A percentile compares a stretch with the other conserved stretches of the same genome.
These are phyloP conservation scores for Hypericum perforatum DNA, from an alignment of 345 rosid species.

Conservation along the genomic window DNA sequence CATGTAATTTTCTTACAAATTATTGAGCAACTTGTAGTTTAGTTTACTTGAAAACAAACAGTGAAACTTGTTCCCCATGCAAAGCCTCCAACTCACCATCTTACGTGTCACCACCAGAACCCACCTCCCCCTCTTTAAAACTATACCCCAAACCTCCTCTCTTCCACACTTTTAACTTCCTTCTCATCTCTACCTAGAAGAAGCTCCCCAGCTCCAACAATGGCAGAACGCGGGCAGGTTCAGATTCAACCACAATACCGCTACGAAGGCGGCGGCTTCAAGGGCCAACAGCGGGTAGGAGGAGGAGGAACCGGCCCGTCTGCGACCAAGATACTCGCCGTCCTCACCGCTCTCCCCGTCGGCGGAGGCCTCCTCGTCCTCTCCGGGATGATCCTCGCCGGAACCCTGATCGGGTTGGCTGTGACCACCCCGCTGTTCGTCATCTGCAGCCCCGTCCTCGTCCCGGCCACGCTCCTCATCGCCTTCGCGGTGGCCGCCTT, in stretches of 20 bases:
- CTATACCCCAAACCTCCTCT: too few species aligned
- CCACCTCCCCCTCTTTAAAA: too few species aligned
- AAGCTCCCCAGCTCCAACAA: background rate
- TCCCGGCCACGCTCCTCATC: constrained; percentile 43
- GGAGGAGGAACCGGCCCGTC: constrained; percentile 41
- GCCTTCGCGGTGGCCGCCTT: constrained; percentile 31
- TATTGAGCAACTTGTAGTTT: too few species aligned
- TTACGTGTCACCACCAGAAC: too few species aligned
- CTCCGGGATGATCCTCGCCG: constrained; percentile 34
- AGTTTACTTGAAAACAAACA: too few species aligned
- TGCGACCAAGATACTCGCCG: constrained; percentile 31
- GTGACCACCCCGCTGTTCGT: constrained; percentile 36
- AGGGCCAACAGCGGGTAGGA: constrained; percentile 17
- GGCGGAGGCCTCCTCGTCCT: constrained; percentile 36
- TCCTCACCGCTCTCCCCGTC: constrained; percentile 28
- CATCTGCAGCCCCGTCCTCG: constrained; percentile 49
- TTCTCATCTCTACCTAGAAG: background rate
- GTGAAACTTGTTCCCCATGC: too few species aligned
- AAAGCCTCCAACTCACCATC: too few species aligned
- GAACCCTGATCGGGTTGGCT: constrained; percentile 32
- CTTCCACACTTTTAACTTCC: too few species aligned
- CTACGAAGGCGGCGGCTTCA: constrained; percentile 25
- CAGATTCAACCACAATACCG: constrained; percentile 47
- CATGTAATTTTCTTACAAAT: too few species aligned
- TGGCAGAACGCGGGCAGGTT: constrained; percentile 35